These are phyloP conservation scores for Globisporangium nodosum DNA, from an alignment of 352 stramenopile species.

Conservation along the genomic window DNA sequence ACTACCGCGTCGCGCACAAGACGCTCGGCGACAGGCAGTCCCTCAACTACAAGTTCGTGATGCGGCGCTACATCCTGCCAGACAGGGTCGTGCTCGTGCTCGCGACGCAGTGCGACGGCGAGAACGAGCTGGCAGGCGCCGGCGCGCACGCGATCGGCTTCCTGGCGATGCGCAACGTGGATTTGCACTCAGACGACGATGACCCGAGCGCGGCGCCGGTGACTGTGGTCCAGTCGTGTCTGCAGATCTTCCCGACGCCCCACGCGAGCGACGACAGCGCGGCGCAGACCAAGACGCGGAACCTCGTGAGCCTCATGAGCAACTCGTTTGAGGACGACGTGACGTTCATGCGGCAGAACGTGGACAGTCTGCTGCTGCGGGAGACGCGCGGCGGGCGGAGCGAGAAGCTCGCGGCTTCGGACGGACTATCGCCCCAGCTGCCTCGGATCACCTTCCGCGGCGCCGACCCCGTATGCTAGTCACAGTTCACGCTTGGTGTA, in stretches of 20 bases:
- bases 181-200: background rate
- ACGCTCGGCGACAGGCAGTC: background rate
- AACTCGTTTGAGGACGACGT: conserved; percentile 6
- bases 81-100: conserved; percentile 26
- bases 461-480: background rate
- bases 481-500: background rate
- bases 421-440: background rate
- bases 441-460: background rate
- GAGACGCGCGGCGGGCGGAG: background rate
- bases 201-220: background rate
- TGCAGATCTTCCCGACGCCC: background rate
- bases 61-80: conserved; percentile 28
- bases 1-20: conserved; percentile 1
- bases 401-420: background rate
- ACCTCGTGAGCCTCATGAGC: conserved; percentile 2
- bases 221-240: conserved; percentile 4
- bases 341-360: conserved; percentile 1
- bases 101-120: conserved; percentile 24
- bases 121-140: conserved; percentile 23
- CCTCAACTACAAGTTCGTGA: conserved; percentile 23
- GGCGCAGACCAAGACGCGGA: background rate
- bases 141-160: conserved; percentile 27
- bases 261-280: background rate
- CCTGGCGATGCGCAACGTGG: background rate
- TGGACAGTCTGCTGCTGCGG: conserved; percentile 2